Base-by-base conservation (phyloP, 768 basidiomycete species). In the Leccinum fibrillosum region DNA sequence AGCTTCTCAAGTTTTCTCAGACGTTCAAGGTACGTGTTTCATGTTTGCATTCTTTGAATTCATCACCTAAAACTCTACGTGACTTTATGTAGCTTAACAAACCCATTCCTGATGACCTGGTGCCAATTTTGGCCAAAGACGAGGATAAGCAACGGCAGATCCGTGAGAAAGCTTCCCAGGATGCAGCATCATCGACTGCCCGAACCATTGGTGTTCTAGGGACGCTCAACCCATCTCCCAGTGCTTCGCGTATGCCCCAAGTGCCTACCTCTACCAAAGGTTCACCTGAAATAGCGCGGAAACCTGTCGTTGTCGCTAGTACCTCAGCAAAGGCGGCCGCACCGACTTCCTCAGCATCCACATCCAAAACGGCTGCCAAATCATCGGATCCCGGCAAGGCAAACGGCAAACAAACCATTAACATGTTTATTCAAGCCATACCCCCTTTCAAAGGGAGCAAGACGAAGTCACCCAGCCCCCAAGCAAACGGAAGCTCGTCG, bases 101-200 rank as follows among this genome's bases (percentile, higher is more conserved):
- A 70, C 93, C 92, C 17, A 94, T 98, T 62, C 95, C 96, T 13
- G 91, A 93, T 28, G 96, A 98, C 69, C 82, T 98, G 53, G 89
- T 98, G 17, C 82, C 90, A 3, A 94, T 98, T 67, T 77, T 98
- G 23, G 89, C 96, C 44, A 98, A 97, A 75, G 92, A 96, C 67
- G 92, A 92, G 72, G 89, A 89, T 53, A 96, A 92, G 76, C 92
- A 95, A 67, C 84, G 84, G 59, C 80, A 77, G 51, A 95, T 97
- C 71, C 80, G 81, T 58, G 91, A 91, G 72, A 94, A 89, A 72
- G 83, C 90, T 17, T 75, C 72, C 47, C 77, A 80, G 52, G 91
- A 93, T 61, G 89, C 91, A 3, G 63, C 79, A 21, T 86, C 90
- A 1, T 44, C 77, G 2, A 77, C 82, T 19, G 90, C 92, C 12